Conservation (phyloP, 2,329 filamentous ascomycete species). For the Aspergillus puulaauensis region DNA sequence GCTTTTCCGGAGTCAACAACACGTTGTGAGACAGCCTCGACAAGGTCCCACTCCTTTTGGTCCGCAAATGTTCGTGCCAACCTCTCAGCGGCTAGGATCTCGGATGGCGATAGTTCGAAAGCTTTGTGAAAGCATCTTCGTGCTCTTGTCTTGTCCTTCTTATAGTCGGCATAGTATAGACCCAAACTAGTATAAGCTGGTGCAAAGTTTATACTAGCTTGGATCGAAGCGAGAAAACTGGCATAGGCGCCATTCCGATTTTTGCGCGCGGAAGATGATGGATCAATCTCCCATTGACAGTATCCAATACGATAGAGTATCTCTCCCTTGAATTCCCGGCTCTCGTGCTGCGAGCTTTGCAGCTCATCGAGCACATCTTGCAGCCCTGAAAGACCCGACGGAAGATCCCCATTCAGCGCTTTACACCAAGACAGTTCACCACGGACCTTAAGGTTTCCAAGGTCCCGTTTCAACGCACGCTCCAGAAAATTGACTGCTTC, state of each 20-base stretch:
- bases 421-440: constrained; percentile 92
- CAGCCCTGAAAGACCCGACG: constrained; percentile 66
- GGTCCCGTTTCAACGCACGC: constrained; percentile 72
- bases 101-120: constrained; percentile 83
- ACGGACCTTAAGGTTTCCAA: constrained; percentile 72
- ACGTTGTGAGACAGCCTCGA: constrained; percentile 86
- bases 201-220: constrained; percentile 82
- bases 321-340: constrained; percentile 74
- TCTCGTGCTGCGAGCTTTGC: constrained; percentile 58
- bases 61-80: constrained; percentile 85
- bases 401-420: constrained; percentile 75
- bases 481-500: constrained; percentile 78
- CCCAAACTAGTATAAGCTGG: constrained; percentile 90
- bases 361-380: constrained; percentile 68
- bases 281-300: constrained; percentile 82
- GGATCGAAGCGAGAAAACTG: constrained; percentile 78
- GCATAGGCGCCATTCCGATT: constrained; percentile 79
- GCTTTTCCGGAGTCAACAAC: constrained; percentile 95
- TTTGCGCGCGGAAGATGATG: constrained; percentile 72
- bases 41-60: constrained; percentile 91
- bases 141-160: constrained; percentile 79
- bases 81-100: constrained; percentile 82
- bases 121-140: constrained; percentile 96
- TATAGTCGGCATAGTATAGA: constrained; percentile 87
- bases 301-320: constrained; percentile 83